These are phyloP conservation scores for Penicillium robsamsonii DNA, from an alignment of 495 filamentous ascomycete genomes.

Conservation along the genomic window DNA sequence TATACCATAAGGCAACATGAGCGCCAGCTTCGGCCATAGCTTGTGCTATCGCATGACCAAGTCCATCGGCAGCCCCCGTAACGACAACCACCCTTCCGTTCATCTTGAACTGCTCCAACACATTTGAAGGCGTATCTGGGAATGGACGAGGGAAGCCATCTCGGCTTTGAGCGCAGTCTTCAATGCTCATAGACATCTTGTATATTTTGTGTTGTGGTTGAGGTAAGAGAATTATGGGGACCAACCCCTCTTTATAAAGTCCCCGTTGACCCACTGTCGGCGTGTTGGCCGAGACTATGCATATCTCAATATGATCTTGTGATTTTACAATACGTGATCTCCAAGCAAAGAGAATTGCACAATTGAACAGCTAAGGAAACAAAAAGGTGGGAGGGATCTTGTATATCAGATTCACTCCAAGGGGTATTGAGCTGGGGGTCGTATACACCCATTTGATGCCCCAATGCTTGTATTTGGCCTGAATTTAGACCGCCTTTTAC, in stretches of 20 bases:
- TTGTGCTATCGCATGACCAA: constrained; percentile 35
- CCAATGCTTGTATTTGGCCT: too few relatives aligned
- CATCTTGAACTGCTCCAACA: constrained; percentile 44
- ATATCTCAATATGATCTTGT: too few relatives aligned
- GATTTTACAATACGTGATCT: too few relatives aligned
- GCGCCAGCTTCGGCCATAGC: constrained; percentile 38
- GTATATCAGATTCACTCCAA: too few relatives aligned
- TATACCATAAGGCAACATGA: constrained; percentile 38
- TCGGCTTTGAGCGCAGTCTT: constrained; percentile 34
- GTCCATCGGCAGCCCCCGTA: constrained; percentile 38
- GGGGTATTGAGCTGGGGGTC: too few relatives aligned
- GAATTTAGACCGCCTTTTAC: too few relatives aligned
- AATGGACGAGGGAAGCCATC: constrained; percentile 42
- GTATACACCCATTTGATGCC: too few relatives aligned
- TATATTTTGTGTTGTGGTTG: background rate
- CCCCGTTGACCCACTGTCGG: constrained; percentile 5
- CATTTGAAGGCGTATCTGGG: constrained; percentile 42
- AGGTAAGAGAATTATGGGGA: background rate
- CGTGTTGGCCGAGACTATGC: background rate
- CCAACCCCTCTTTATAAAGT: constrained; percentile 3
- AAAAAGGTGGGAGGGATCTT: too few relatives aligned
- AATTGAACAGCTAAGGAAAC: too few relatives aligned
- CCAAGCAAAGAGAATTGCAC: too few relatives aligned
- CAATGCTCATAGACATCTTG: constrained; percentile 50
- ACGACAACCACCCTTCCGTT: constrained; percentile 39